A percentile compares a stretch with the other conserved stretches of the same genome.
These are phyloP conservation scores for Candida wancherniae DNA, from an alignment of 805 yeast species.

Conservation along the genomic window DNA sequence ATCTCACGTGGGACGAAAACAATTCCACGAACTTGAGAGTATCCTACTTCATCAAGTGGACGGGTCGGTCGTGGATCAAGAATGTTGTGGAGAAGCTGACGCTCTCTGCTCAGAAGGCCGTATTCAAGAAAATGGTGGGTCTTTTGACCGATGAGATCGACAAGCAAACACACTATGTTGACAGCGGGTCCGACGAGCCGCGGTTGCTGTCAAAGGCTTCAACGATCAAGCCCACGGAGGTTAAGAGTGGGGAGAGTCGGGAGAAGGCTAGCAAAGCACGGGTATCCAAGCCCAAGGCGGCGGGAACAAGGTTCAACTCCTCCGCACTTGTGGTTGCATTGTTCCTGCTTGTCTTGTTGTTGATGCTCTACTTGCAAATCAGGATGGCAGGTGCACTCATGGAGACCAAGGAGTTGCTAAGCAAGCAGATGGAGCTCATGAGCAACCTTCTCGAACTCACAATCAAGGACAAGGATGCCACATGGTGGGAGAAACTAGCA, in stretches of 20 bases:
- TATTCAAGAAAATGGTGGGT: conserved; percentile 46
- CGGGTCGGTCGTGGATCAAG: conserved; percentile 78
- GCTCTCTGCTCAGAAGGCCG: conserved; percentile 65
- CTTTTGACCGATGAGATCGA: conserved; percentile 41
- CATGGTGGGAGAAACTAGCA: conserved; percentile 1
- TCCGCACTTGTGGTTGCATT: conserved; percentile 1
- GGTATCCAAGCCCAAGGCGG: neutral
- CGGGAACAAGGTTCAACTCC: neutral
- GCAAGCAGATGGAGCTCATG: conserved; percentile 8
- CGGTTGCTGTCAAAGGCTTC: too few species aligned
- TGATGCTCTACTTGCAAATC: conserved; percentile 5
- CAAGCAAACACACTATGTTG: conserved; percentile 5
- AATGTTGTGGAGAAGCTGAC: conserved; percentile 72
- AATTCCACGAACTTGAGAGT: conserved; percentile 57
- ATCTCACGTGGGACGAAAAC: conserved; percentile 67
- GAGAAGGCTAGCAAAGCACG: neutral
- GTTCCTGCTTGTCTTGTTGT: conserved; percentile 1
- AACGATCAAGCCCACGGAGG: too few species aligned
- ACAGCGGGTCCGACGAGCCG: too few species aligned
- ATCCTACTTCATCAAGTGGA: conserved; percentile 84
- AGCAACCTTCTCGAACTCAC: conserved; percentile 4
- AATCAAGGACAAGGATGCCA: conserved; percentile 3
- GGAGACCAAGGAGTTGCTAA: conserved; percentile 7
- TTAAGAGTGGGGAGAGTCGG: too few species aligned
- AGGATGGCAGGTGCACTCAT: conserved; percentile 2